Evolutionary conservation across 306 rosid genomes (phyloP), one percentile per base, ranked within the genome.

Genomic region (Inga laurina): DNA sequence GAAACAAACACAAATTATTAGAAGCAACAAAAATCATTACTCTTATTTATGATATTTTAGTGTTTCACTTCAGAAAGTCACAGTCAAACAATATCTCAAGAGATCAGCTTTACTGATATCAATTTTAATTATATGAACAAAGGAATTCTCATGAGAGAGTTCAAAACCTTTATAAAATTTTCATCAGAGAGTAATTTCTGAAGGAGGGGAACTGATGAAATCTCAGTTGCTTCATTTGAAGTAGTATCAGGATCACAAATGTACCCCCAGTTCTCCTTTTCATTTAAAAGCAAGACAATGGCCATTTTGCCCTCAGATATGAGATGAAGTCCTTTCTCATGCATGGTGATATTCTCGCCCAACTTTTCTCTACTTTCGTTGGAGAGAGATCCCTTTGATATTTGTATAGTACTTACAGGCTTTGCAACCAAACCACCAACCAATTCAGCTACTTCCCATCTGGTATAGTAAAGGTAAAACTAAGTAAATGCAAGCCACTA

Each of bases 301-400:
- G 99, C 97, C 88, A 91, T 86, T 91, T 92, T 96, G 21, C 97
- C 96, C 73, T 90, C 79, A 52, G 92, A 92, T 72, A 86, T 76
- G 85, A 93, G 92, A 80, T 84, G 77, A 51, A 76, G 85, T 82
- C 97, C 99, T 87, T 84, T 90, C 82, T 90, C 84, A 46, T 84
- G 91, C 85, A 88, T 82, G 44, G 70, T 77, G 51, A 75, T 61
- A 82, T 86, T 83, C 39, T 74, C 84, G 78, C 77, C 90, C 81
- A 77, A 82, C 81, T 86, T 89, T 77, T 86, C 87, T 77, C 83
- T 74, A 72, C 90, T 89, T 84, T 85, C 86, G 79, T 80, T 66
- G 46, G 85, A 85, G 79, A 89, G 79, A 78, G 88, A 88, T 75
- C 84, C 84, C 80, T 83, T 88, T 32, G 92, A 87, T 84, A 91